These are phyloP conservation scores for Backusella tarrabulga DNA, from an alignment of 192 early-diverging fungal species.

Conservation along the genomic window DNA sequence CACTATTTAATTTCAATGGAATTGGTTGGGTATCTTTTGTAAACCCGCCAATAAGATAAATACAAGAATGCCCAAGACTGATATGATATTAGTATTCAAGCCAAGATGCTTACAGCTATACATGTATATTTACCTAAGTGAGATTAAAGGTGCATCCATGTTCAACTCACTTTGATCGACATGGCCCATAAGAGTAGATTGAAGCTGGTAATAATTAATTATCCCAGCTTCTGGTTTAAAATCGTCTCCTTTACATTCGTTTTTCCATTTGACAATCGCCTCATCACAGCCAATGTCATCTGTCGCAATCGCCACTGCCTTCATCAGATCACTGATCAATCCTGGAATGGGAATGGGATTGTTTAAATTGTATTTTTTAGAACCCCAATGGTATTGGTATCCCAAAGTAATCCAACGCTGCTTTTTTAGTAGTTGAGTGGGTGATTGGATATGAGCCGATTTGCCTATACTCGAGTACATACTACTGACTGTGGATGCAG, in stretches of 20 bases:
- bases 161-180: constrained; percentile 89
- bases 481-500: background rate
- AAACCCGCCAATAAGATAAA: constrained; percentile 79
- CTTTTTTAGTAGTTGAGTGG: constrained; percentile 44
- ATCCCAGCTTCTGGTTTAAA: constrained; percentile 88
- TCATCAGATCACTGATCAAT: constrained; percentile 57
- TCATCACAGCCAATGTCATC: constrained; percentile 39
- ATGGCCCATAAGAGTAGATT: constrained; percentile 84
- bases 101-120: background rate
- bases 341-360: constrained; percentile 66
- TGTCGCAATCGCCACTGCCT: constrained; percentile 64
- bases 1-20: constrained; percentile 74
- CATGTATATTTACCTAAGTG: constrained; percentile 49
- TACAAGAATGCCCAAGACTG: constrained; percentile 71
- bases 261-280: constrained; percentile 25
- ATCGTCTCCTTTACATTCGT: constrained; percentile 54
- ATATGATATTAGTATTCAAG: constrained; percentile 2
- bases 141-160: constrained; percentile 79
- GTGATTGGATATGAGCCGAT: constrained; percentile 23
- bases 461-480: background rate
- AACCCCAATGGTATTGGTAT: constrained; percentile 79
- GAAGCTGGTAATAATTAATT: constrained; percentile 85
- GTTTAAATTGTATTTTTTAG: constrained; percentile 75
- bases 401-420: constrained; percentile 75
- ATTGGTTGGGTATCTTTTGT: constrained; percentile 67